These are phyloP conservation scores for Xylariaceae sp. DNA, from an alignment of 2,329 filamentous ascomycete genomes.

Conservation along the genomic window DNA sequence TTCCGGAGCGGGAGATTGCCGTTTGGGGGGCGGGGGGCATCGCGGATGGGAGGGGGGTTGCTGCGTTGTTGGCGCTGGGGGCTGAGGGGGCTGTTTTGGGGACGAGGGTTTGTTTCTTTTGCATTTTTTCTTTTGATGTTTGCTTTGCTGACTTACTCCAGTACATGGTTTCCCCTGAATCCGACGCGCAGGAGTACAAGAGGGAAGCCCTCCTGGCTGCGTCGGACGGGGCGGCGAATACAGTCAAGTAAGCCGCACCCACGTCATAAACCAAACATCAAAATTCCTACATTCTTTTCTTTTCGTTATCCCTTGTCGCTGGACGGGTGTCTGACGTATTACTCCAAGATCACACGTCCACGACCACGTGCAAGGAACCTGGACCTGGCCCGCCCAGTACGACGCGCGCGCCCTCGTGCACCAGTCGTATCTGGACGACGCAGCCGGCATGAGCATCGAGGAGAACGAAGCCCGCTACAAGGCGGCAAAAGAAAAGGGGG, in stretches of 20 bases:
- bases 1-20: slow-evolving; percentile 25
- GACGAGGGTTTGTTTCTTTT: slow-evolving; percentile 27
- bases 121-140: not conserved
- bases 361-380: slow-evolving; percentile 31
- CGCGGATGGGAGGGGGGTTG: slow-evolving; percentile 43
- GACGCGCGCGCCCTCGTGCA: slow-evolving; percentile 33
- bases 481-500: slow-evolving; percentile 24
- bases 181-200: slow-evolving; percentile 32
- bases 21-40: slow-evolving; percentile 50
- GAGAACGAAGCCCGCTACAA: slow-evolving; percentile 29
- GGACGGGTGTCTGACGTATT: not conserved
- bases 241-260: slow-evolving; percentile 37
- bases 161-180: slow-evolving; percentile 37
- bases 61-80: slow-evolving; percentile 45
- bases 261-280: too few relatives aligned
- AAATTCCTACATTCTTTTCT: not conserved
- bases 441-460: slow-evolving; percentile 27
- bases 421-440: slow-evolving; percentile 26
- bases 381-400: slow-evolving; percentile 30
- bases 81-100: slow-evolving; percentile 29
- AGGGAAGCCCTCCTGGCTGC: slow-evolving; percentile 33
- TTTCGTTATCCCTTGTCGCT: not conserved
- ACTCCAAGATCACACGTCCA: slow-evolving; percentile 30
- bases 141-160: slow-evolving; percentile 16
- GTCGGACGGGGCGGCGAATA: slow-evolving; percentile 34